Conservation (phyloP, 192 early-diverging fungal species). For the Coemansia interrupta region DNA sequence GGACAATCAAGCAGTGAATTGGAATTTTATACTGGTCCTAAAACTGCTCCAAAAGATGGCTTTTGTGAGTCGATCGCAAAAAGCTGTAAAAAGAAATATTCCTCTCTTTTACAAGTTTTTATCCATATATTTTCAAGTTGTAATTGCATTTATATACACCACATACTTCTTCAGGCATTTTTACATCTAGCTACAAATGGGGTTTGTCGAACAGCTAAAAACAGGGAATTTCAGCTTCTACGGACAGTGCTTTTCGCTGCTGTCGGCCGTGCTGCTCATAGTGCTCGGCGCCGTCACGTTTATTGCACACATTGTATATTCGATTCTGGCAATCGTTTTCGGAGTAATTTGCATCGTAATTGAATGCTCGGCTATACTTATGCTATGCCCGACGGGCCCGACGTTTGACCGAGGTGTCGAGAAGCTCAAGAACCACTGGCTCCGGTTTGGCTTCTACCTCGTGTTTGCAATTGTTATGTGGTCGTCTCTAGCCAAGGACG, state of each 20-base stretch:
- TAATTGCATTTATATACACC: conserved; percentile 8
- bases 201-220: conserved; percentile 43
- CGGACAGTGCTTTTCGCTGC: conserved; percentile 39
- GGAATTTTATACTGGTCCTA: too few species aligned
- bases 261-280: conserved; percentile 49
- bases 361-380: conserved; percentile 36
- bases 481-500: conserved; percentile 49
- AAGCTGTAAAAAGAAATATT: too few species aligned
- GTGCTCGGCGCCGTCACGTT: conserved; percentile 51
- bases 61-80: too few species aligned
- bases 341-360: conserved; percentile 46
- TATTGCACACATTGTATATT: conserved; percentile 41
- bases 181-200: conserved; percentile 20
- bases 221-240: conserved; percentile 49
- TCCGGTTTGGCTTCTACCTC: conserved; percentile 42
- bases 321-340: conserved; percentile 52
- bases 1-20: too few species aligned
- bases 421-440: conserved; percentile 50
- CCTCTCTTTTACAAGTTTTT: too few species aligned
- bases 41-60: too few species aligned
- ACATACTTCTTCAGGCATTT: not conserved
- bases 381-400: conserved; percentile 43
- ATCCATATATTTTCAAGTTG: too few species aligned
- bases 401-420: conserved; percentile 32
- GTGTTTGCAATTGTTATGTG: conserved; percentile 54